A percentile compares a stretch with the other conserved stretches of the same genome.
phyloP scores from a whole-genome alignment of 192 early-diverging fungal species.

The Jimgerdemannia lactiflua region DNA sequence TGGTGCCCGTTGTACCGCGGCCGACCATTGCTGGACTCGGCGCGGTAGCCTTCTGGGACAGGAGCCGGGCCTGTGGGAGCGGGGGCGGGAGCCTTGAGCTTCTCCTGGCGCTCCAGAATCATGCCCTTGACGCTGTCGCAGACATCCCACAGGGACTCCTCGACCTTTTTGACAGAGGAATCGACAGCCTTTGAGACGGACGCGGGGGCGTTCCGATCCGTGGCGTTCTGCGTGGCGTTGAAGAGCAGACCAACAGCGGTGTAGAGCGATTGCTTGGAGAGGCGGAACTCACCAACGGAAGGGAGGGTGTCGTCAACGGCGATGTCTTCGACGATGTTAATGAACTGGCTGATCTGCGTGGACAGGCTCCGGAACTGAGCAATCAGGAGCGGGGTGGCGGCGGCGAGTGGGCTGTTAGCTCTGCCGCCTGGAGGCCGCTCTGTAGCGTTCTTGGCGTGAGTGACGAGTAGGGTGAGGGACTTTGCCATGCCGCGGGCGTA shows the following conservation, averaged over 20 bases:
- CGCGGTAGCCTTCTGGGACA: not conserved
- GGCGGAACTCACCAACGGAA: constrained; percentile 7
- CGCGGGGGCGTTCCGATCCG: constrained; percentile 9
- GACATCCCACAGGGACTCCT: constrained; percentile 17
- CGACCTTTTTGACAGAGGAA: constrained; percentile 5
- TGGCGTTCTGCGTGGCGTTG: constrained; percentile 20
- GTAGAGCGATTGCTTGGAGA: constrained; percentile 30
- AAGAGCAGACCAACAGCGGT: constrained; percentile 24
- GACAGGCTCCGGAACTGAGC: constrained; percentile 34
- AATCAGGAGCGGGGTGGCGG: constrained; percentile 24
- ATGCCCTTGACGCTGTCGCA: constrained; percentile 14
- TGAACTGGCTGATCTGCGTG: constrained; percentile 27
- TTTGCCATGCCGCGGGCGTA: constrained; percentile 21
- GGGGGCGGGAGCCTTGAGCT: constrained; percentile 10
- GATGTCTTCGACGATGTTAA: constrained; percentile 29
- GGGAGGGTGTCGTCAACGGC: not conserved
- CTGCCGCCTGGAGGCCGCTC: not conserved
- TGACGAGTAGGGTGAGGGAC: constrained; percentile 6
- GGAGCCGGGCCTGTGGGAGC: not conserved
- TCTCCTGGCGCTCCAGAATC: constrained; percentile 21
- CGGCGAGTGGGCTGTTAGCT: constrained; percentile 2
- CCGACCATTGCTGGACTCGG: not conserved
- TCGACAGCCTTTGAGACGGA: constrained; percentile 3
- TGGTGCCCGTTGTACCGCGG: too few relatives aligned
- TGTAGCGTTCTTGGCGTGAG: not conserved